Evolutionary conservation across 2,329 filamentous ascomycete genomes (phyloP), one percentile per base, ranked within the genome.

Genomic region (Chalaropsis thielavioides): DNA sequence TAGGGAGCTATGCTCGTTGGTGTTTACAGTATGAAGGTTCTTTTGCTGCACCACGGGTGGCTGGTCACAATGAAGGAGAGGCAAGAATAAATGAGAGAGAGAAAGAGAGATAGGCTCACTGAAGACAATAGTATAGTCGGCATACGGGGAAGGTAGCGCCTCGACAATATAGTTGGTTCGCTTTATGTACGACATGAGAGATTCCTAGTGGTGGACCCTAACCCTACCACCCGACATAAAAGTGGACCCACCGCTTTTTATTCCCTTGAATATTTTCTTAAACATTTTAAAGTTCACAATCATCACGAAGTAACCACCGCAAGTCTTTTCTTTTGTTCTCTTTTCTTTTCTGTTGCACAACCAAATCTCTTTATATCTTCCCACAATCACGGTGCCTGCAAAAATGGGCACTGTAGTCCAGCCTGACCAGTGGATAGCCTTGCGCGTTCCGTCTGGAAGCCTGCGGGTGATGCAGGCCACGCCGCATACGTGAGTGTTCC

Each of bases 361-460:
- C 13, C n/a, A n/a, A n/a, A 61, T 43, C 31, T 43, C 27, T 60
- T 19, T 10, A 60, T 5, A 6, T 4, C 43, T 10, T 46, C n/a
- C 3, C 43, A 1, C 54, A 38, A 27, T 10, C 54, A 15, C 27
- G 38, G 27, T 35, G 15, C 38, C 27, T n/a, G 10, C 13, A 58
- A 64, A 11, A 43, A 78, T 78, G 76, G 73, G 76, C 64, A 76
- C 75, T 2, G 68, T 80, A 24, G 76, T 83, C 19, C 77, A 82
- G 70, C 81, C 83, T 68, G 78, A 85, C 72, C 76, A 79, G 66
- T 87, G 83, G 84, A 80, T 83, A 8, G 80, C 78, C 58, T 73
- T 87, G 59, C 78, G 80, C 71, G 77, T 86, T 10, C 82, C 83
- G 5, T 85, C 83, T 17, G 83, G 82, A 54, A 79, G 76, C 51